Base-by-base conservation (phyloP, 164 flowering plant species). In the Pachysandra terminalis region DNA sequence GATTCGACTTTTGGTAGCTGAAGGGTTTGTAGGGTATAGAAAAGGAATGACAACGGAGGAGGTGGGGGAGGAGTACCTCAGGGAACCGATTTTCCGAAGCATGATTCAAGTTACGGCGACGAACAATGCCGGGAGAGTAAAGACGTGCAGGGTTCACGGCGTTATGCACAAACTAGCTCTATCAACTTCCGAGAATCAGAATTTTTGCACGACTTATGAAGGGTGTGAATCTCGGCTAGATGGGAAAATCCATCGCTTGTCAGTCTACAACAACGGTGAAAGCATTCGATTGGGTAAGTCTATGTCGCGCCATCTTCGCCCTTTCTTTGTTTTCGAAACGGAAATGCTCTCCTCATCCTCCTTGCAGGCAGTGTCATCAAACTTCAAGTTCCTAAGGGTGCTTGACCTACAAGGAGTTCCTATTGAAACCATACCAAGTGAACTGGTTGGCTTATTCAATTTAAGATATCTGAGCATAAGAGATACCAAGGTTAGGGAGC, bases 1-100 rank as follows among this genome's bases (percentile, higher is more conserved):
- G 8, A 63, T 82, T 25, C 69, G 86, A 51, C 69, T 82, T 9
- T 87, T 87, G 89, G 70, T 82, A 21, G 86, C 85, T 0, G 87
- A 85, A 63, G 86, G 86, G 1, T 87, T 87, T 27, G 40, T 84
- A 4, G 58, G 59, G 41, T 68, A 75, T 21, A 61, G 64, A 19
- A 61, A 55, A 45, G 79, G 81, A 15, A 67, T 68, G 58, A 74
- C 76, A 6, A 63, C 71, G 66, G 89, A 87, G 56, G 87, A 82
- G 27, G 81, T 78, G 1, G 87, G 84, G 9, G 80, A 81, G 26
- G 79, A 68, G 1, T 78, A 87, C 71, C 75, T 87, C 8, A 57
- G 9, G 0, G 81, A 83, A 49, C 87, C 83, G n/a, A 68, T 83
- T 62, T 41, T 26, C 9, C 70, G 87, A 26, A 80, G 71, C 74